Evolutionary conservation across 2,329 filamentous ascomycete species (phyloP), one percentile per base, ranked within the genome.

Genomic region (Phyllosticta ampelicida): DNA sequence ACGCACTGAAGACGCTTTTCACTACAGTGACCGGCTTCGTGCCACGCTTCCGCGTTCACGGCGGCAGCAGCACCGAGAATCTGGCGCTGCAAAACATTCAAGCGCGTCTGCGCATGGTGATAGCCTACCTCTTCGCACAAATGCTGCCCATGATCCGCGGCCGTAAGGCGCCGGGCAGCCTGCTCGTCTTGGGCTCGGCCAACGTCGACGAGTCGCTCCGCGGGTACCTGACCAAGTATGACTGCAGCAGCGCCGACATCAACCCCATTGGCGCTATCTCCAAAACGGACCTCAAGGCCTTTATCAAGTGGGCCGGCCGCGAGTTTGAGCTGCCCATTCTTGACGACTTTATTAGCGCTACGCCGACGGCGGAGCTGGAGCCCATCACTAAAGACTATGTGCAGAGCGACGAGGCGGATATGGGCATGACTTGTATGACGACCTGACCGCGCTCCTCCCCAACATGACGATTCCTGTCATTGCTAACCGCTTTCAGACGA

Each of bases 191-290:
- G 0, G 86, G 84, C 16, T 81, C 77, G 19, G 83, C 82, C 1
- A 89, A 89, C 64, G 85, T 87, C 3, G 53, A 59, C 16, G 80
- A 81, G 63, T 75, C 73, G 61, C 70, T 82, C 23, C 73, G 78
- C 26, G 78, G 77, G 28, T 72, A 88, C 68, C 74, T 86, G 20
- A 89, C 86, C n/a, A 88, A 89, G 70, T 88, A 88, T 65, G 86
- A 88, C 67, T 82, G 79, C 65, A 71, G 66, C 8, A 72, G 69
- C n/a, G 76, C 76, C 16, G 74, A 77, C 63, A 74, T 73, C 61
- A 73, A 86, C 63, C 84, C 84, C 3, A 85, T 86, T 54, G 84
- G 77, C 21, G 71, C 71, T 10, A 81, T 84, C 59, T 78, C 75
- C 59, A 90, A 89, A 69, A 82, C 77, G 1, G 87, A 90, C 64